A percentile compares a stretch with the other conserved stretches of the same genome.
Evolutionary conservation across 2,329 filamentous ascomycete genomes (phyloP).

Genomic region (Ceratocystis eucalypticola): DNA sequence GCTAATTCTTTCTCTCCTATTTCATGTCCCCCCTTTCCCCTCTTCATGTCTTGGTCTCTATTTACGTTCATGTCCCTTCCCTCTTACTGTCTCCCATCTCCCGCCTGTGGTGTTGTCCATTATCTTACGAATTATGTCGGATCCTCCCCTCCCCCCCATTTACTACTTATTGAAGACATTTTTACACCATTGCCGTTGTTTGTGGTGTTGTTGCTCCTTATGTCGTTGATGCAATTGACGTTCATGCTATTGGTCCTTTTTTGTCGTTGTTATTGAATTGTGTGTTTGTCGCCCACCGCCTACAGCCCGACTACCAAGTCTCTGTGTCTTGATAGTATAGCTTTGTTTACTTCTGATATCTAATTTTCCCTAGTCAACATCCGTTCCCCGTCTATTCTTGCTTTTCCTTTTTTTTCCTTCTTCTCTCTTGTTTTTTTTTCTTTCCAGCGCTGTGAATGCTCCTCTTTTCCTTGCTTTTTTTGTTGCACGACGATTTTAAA

Average conservation of each 20-base stretch:
- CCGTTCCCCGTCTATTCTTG: background rate
- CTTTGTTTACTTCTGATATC: background rate
- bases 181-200: background rate
- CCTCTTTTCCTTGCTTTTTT: background rate
- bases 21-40: background rate
- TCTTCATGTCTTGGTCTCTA: background rate
- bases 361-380: no score
- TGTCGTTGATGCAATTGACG: background rate
- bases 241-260: background rate
- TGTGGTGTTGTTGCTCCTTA: background rate
- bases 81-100: background rate
- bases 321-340: background rate
- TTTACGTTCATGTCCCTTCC: background rate
- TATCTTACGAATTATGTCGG: constrained; percentile 19
- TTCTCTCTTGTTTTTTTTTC: background rate
- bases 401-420: background rate
- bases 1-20: constrained; percentile 12
- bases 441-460: background rate
- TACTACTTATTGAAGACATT: background rate
- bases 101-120: constrained; percentile 8
- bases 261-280: background rate
- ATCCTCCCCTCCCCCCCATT: constrained; percentile 5
- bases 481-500: no score
- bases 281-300: no score
- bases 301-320: no score